These are phyloP conservation scores for Aristolochia fimbriata DNA, from an alignment of 164 flowering plant genomes.

Conservation along the genomic window DNA sequence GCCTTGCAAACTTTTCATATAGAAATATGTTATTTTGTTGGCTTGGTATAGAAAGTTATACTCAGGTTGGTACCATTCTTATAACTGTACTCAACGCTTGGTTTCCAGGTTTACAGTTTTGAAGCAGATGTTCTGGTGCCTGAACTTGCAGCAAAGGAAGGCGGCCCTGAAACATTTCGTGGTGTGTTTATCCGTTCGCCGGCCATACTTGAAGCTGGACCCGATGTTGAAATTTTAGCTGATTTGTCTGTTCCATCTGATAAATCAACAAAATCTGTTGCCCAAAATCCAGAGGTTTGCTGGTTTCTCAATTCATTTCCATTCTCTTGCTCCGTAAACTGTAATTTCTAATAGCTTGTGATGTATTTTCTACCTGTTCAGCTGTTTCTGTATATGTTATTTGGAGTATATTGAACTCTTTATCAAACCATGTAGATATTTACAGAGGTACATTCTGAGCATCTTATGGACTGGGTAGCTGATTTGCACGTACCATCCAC, in stretches of 20 bases:
- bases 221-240: conserved; percentile 85
- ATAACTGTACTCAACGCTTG: neutral
- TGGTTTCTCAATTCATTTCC: neutral
- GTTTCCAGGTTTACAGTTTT: conserved; percentile 76
- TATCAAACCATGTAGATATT: no score
- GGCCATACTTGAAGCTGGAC: conserved; percentile 78
- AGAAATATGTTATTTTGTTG: no score
- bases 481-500: no score
- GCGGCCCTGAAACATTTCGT: conserved; percentile 74
- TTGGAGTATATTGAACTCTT: no score
- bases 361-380: no score
- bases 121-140: conserved; percentile 74
- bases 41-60: no score
- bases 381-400: no score
- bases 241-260: conserved; percentile 38
- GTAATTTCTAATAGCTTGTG: neutral
- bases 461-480: no score
- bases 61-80: neutral
- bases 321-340: neutral
- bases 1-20: conserved; percentile 2
- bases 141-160: conserved; percentile 57
- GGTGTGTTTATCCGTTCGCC: conserved; percentile 97
- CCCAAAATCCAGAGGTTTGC: conserved; percentile 38
- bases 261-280: conserved; percentile 18
- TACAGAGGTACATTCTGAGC: no score